phyloP scores from a whole-genome alignment of 768 basidiomycete species.

The Hebeloma cylindrosporum region DNA sequence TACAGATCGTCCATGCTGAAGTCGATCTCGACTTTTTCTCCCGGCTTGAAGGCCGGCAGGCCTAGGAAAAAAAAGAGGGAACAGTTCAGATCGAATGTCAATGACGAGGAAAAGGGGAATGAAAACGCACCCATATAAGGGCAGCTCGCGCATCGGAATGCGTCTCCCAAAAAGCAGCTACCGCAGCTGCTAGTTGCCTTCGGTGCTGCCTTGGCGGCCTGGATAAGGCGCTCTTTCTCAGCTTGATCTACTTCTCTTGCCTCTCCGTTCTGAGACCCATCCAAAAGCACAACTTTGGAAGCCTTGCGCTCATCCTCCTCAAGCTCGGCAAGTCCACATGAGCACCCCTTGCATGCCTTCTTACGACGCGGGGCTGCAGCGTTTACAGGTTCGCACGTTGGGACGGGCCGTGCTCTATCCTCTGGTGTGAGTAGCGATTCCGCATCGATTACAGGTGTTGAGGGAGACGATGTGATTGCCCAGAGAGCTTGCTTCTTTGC shows the following conservation, averaged over 20 bases:
- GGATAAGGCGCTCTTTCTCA: slow-evolving; percentile 65
- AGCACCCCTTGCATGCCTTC: slow-evolving; percentile 94
- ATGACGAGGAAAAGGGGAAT: slow-evolving; percentile 1
- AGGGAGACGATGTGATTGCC: slow-evolving; percentile 65
- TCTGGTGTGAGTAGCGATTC: slow-evolving; percentile 80
- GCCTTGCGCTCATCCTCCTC: slow-evolving; percentile 76
- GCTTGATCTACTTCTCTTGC: slow-evolving; percentile 54
- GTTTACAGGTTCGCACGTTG: slow-evolving; percentile 69
- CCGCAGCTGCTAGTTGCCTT: slow-evolving; percentile 97
- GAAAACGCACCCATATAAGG: slow-evolving; percentile 92
- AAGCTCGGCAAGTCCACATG: slow-evolving; percentile 93
- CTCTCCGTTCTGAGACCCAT: slow-evolving; percentile 59
- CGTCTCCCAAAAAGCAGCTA: slow-evolving; percentile 96
- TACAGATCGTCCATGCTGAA: slow-evolving; percentile 88
- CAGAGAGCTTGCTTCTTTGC: slow-evolving; percentile 88
- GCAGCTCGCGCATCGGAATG: slow-evolving; percentile 94
- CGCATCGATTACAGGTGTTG: slow-evolving; percentile 76
- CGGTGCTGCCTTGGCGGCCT: slow-evolving; percentile 68
- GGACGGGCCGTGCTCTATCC: slow-evolving; percentile 77
- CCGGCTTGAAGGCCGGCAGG: slow-evolving; percentile 96
- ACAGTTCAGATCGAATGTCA: slow-evolving; percentile 9
- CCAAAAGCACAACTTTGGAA: slow-evolving; percentile 66
- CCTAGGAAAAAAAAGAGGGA: slow-evolving; percentile 49
- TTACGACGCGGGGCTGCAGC: slow-evolving; percentile 62
- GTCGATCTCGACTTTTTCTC: slow-evolving; percentile 94